Evolutionary conservation across 371 early-diverging fungal species (phyloP), one percentile per base, ranked within the genome.

Genomic region (Actinomucor elegans): DNA sequence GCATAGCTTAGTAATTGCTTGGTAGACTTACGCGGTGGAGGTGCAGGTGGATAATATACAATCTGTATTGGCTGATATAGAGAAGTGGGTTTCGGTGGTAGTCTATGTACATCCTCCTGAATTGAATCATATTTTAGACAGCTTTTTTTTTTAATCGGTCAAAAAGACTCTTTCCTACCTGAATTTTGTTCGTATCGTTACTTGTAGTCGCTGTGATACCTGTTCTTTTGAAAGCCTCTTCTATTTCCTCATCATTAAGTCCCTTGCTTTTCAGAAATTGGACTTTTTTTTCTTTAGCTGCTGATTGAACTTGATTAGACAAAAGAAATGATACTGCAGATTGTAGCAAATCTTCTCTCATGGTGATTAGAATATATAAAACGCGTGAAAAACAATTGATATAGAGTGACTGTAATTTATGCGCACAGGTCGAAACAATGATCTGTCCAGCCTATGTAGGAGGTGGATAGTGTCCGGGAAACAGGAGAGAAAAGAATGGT

Each of bases 231-330:
- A 77, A 66, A 0, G 86, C 84, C 28, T 77, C 68, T 44, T 81
- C 74, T 24, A 86, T 86, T 57, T 86, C 86, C 35, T 65, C 67
- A 35, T 70, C 49, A 11, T 69, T 75, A 44, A 86, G 59, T 7
- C 83, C 83, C 52, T 86, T 86, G 42, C 77, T 76, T 46, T 73
- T 67, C 32, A 86, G 57, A 53, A 84, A 84, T 28, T 74, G 73
- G 11, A 73, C 55, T 66, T 86, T 86, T 41, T 83, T 86, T 23
- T 73, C 59, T 23, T 66, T 73, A 4, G 75, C 73, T 9, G 83
- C 79, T 8, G 78, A 69, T 35, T 70, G 71, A 3, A 83, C 77
- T 17, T 71, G 78, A 23, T 80, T 73, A 4, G 79, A 79, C 8
- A 74, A 75, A 28, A 86, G 46, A 55, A 86, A 84, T 2, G 77